phyloP scores from a whole-genome alignment of 2,329 filamentous ascomycete species.

The Aspergillus unguis region DNA sequence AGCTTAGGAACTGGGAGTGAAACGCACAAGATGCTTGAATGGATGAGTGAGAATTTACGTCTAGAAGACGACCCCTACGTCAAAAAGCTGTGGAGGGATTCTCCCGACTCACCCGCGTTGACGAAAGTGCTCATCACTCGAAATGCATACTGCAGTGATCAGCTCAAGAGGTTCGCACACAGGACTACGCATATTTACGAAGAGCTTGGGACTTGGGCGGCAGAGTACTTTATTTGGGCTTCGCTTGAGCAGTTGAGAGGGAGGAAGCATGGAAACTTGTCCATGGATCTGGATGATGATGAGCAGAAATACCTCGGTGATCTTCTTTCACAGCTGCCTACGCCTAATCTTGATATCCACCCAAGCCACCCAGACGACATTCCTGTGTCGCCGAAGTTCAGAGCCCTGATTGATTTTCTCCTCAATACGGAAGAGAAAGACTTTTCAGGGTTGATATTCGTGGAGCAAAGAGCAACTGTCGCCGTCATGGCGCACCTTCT shows the following conservation, averaged over 20 bases:
- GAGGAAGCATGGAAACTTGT: conserved; percentile 23
- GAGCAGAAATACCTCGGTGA: conserved; percentile 53
- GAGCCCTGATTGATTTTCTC: conserved; percentile 54
- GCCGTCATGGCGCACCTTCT: conserved; percentile 60
- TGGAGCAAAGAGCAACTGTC: conserved; percentile 59
- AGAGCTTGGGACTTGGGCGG: conserved; percentile 66
- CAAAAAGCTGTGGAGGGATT: conserved; percentile 44
- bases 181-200: conserved; percentile 51
- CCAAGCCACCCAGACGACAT: conserved; percentile 5
- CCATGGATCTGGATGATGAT: conserved; percentile 49
- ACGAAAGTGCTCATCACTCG: conserved; percentile 26
- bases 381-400: conserved; percentile 57
- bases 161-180: conserved; percentile 55
- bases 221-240: conserved; percentile 61
- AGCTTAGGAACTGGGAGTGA: neutral
- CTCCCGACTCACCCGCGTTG: conserved; percentile 32
- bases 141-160: conserved; percentile 46
- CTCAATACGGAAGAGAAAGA: conserved; percentile 43
- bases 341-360: conserved; percentile 16
- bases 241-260: conserved; percentile 41
- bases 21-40: conserved; percentile 45
- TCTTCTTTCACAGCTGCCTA: conserved; percentile 29
- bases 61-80: conserved; percentile 62
- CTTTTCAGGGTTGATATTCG: conserved; percentile 64
- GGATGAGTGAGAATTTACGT: conserved; percentile 47